These are phyloP conservation scores for Tolypocladium tropicale DNA, from an alignment of 2,329 filamentous ascomycete genomes.

Conservation along the genomic window DNA sequence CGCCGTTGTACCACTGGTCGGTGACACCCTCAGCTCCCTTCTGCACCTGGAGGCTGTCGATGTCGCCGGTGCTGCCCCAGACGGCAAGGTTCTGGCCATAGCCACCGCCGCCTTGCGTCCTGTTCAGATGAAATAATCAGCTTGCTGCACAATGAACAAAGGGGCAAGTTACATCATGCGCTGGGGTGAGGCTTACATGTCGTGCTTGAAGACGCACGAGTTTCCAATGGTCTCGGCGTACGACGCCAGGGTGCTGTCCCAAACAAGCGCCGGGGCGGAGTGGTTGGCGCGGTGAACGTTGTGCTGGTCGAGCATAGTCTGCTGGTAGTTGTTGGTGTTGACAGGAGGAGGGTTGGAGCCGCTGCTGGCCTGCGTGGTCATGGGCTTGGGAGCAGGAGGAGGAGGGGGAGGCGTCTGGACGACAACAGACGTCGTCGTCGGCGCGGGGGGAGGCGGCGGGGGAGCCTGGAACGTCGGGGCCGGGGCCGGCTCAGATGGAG, in stretches of 20 bases:
- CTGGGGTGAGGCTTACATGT: constrained; percentile 53
- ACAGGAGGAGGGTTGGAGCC: background rate
- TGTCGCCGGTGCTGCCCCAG: constrained; percentile 27
- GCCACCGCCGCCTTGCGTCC: constrained; percentile 44
- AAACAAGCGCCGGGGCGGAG: constrained; percentile 53
- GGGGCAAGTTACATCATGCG: background rate
- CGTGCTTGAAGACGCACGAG: constrained; percentile 63
- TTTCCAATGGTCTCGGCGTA: constrained; percentile 56
- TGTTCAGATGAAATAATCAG: constrained; percentile 13
- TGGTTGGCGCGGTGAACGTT: constrained; percentile 82
- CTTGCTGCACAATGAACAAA: constrained; percentile 1
- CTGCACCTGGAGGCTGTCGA: constrained; percentile 28
- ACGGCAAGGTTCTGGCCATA: constrained; percentile 93
- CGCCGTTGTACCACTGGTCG: constrained; percentile 82
- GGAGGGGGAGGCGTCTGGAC: constrained; percentile 1
- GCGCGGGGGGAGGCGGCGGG: background rate
- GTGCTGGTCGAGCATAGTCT: constrained; percentile 58
- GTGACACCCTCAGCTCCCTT: constrained; percentile 60
- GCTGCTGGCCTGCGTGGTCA: constrained; percentile 4
- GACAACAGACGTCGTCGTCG: background rate
- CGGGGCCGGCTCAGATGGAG: background rate
- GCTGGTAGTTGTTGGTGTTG: constrained; percentile 18
- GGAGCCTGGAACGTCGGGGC: background rate
- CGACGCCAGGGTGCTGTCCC: constrained; percentile 52
- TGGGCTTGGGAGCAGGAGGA: constrained; percentile 12